Evolutionary conservation across 1,284 basidiomycete genomes (phyloP).

Genomic region (Naganishia cerealis): DNA sequence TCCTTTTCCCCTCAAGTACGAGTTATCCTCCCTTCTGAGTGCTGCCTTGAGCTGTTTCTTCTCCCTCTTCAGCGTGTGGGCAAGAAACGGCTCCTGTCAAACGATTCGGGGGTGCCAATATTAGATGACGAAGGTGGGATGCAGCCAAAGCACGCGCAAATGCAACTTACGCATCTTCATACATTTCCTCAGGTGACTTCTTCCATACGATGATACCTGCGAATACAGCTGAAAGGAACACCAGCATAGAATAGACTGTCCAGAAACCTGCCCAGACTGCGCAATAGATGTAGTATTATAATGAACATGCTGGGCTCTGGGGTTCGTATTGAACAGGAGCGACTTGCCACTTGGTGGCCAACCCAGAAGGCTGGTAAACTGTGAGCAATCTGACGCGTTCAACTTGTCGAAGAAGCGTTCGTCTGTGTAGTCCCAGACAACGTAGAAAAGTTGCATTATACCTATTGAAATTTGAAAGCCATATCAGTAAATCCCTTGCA

Average conservation of each 20-base stretch:
- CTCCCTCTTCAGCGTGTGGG: constrained; percentile 18
- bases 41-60: neutral
- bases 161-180: constrained; percentile 36
- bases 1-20: neutral
- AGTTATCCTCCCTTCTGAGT: too few relatives aligned
- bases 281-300: neutral
- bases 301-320: neutral
- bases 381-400: constrained; percentile 51
- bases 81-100: constrained; percentile 28
- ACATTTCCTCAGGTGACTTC: constrained; percentile 35
- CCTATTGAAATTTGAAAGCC: constrained; percentile 34
- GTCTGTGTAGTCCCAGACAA: constrained; percentile 54
- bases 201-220: constrained; percentile 52
- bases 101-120: neutral
- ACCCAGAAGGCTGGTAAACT: constrained; percentile 50
- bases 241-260: constrained; percentile 46
- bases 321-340: too few relatives aligned
- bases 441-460: constrained; percentile 52
- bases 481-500: neutral
- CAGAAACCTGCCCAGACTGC: constrained; percentile 49
- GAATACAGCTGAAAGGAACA: constrained; percentile 50
- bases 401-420: constrained; percentile 52
- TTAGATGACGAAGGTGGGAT: neutral
- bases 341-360: constrained; percentile 45
- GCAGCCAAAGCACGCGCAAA: neutral